phyloP scores from a whole-genome alignment of 225 moss, liverwort and hornwort species.

The Straminergon stramineum region DNA sequence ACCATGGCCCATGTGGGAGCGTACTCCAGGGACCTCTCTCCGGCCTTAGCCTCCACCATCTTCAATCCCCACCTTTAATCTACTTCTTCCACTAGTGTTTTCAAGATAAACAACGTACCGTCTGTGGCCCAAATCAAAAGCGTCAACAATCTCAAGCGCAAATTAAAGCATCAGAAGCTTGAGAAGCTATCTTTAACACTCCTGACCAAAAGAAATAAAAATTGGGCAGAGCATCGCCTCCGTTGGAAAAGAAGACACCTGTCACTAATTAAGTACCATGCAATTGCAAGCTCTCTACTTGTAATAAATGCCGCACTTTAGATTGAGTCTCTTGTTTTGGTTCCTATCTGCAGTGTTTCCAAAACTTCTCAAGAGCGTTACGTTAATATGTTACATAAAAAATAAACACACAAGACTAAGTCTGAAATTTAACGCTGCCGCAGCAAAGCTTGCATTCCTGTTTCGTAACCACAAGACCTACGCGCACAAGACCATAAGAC shows the following conservation, averaged over 20 bases:
- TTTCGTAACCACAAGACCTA: neutral
- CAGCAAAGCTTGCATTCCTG: neutral
- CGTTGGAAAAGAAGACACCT: neutral
- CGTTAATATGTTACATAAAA: neutral
- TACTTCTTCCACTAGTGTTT: neutral
- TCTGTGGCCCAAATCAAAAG: neutral
- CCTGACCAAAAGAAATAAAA: neutral
- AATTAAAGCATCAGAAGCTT: neutral
- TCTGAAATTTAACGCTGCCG: neutral
- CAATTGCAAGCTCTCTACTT: neutral
- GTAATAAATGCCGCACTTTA: neutral
- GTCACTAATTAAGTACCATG: neutral
- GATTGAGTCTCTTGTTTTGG: neutral
- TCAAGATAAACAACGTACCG: neutral
- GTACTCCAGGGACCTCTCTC: neutral
- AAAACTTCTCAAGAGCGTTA: neutral
- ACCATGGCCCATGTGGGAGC: neutral
- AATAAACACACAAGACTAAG: neutral
- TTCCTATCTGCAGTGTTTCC: neutral
- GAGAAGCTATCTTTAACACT: neutral
- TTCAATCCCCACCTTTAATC: neutral
- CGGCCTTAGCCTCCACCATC: neutral
- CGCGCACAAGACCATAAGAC: neutral
- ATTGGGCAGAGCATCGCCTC: neutral
- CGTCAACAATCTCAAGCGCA: neutral